Conservation (phyloP, 2,329 filamentous ascomycete species). For the Daldinia eschscholtzii region DNA sequence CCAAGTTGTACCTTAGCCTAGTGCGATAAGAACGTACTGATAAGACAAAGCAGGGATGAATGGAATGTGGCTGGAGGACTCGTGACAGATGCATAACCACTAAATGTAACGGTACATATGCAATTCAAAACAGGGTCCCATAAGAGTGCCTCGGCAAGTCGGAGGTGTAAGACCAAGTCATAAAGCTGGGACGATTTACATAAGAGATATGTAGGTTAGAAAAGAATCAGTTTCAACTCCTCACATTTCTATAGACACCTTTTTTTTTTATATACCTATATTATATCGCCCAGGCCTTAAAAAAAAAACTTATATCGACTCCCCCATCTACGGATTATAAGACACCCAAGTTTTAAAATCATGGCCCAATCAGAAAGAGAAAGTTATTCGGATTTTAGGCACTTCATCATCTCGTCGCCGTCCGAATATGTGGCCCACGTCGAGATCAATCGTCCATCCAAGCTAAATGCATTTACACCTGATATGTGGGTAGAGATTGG, state of each 20-base stretch:
- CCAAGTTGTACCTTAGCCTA: constrained; percentile 22
- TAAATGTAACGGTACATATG: constrained; percentile 7
- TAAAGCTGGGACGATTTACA: constrained; percentile 10
- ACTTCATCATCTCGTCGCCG: constrained; percentile 82
- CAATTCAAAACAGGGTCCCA: constrained; percentile 11
- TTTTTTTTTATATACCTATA: neutral
- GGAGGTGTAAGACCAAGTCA: constrained; percentile 15
- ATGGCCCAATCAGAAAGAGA: constrained; percentile 47
- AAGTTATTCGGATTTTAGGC: constrained; percentile 65
- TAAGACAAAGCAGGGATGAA: constrained; percentile 8
- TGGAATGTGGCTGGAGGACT: constrained; percentile 22
- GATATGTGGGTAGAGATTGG: constrained; percentile 89
- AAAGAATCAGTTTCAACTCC: constrained; percentile 12
- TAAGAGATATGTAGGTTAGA: constrained; percentile 9
- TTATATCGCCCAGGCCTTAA: constrained; percentile 4
- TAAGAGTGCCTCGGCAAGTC: constrained; percentile 37
- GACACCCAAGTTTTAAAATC: constrained; percentile 25
- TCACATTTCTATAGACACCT: neutral
- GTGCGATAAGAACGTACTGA: constrained; percentile 19
- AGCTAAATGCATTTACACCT: constrained; percentile 89
- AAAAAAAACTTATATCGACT: constrained; percentile 9
- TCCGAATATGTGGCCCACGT: constrained; percentile 84
- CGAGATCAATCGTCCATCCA: constrained; percentile 87
- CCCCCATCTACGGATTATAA: neutral
- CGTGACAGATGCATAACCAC: constrained; percentile 8